Base-by-base conservation (phyloP, 2,329 filamentous ascomycete genomes). In the Fonsecaea monophora region DNA sequence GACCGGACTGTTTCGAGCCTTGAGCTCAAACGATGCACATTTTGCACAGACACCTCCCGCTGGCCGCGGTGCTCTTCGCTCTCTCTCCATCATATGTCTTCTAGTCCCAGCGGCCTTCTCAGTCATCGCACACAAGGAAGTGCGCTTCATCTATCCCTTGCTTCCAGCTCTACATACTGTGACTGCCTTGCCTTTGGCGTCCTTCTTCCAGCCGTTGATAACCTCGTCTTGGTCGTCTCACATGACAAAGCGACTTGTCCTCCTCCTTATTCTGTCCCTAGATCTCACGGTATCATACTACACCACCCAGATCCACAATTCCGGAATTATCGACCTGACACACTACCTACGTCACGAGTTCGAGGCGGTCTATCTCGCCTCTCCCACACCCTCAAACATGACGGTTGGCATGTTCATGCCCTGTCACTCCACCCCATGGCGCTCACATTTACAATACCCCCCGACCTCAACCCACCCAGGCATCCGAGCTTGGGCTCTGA, bases 341-440 rank as follows among this genome's bases (percentile, higher is more conserved):
- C 77, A 85, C 69, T 92, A 90, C 77, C 84, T 99, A 56, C 90
- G 94, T n/a, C 77, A 82, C 48, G 86, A 92, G 74, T 92, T 92
- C 76, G 86, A 91, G 76, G 78, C 78, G 53, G 78, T 87, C 38
- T 84, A 87, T 71, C 81, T 84, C 0, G 75, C 79, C 65, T 73
- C 75, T 50, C 76, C 82, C 60, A 70, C 77, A 55, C 71, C 74
- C 37, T 57, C 68, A 37, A 73, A 72, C 56, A 84, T 85, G 34
- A 85, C 85, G 2, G 82, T 89, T 38, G 90, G 90, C 21, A 97
- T 98, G 80, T 85, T 99, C 30, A 96, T 94, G 85, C 95, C 95
- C 9, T 99, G 95, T 80, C 95, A 99, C 82, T 92, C 91, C 71
- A 98, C 94, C 0, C 94, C 95, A 2, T 98, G 95, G 94, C 90